phyloP scores from a whole-genome alignment of 2,329 filamentous ascomycete genomes.

The Grosmannia clavigera region DNA sequence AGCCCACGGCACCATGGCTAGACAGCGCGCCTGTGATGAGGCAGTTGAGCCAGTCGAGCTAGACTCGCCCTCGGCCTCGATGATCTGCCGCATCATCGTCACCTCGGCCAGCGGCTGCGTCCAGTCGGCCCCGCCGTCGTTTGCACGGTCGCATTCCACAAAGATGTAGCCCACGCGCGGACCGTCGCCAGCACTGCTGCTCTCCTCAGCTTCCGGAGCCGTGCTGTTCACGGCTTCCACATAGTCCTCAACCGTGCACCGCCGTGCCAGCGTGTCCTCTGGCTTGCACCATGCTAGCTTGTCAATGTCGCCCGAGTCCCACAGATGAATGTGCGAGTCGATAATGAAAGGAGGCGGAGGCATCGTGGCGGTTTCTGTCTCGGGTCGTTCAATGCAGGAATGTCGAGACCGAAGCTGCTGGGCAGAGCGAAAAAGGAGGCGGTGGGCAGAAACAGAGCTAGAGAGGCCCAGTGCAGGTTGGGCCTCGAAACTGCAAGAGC shows the following conservation, averaged over 20 bases:
- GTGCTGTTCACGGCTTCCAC: constrained; percentile 7
- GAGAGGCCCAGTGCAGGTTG: background rate
- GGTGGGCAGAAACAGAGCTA: background rate
- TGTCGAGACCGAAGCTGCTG: background rate
- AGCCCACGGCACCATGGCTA: constrained; percentile 75
- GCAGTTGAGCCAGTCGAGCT: constrained; percentile 36
- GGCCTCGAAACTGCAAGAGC: background rate
- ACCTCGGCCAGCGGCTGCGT: constrained; percentile 59
- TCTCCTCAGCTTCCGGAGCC: constrained; percentile 19
- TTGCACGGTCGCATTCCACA: constrained; percentile 67
- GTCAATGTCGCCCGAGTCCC: constrained; percentile 52
- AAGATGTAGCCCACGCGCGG: constrained; percentile 60
- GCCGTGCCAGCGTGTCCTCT: constrained; percentile 45
- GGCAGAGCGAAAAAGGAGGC: background rate
- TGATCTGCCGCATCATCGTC: constrained; percentile 53
- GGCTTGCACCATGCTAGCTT: constrained; percentile 59
- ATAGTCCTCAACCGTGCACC: constrained; percentile 56
- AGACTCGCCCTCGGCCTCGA: constrained; percentile 38
- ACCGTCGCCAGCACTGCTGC: background rate
- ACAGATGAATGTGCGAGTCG: constrained; percentile 89
- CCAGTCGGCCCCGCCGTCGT: constrained; percentile 52
- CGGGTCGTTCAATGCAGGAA: background rate
- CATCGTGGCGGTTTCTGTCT: constrained; percentile 6
- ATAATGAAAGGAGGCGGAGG: constrained; percentile 39
- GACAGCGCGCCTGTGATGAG: constrained; percentile 37